Evolutionary conservation across 2,329 filamentous ascomycete species (phyloP), one percentile per base, ranked within the genome.

Genomic region (Talaromyces pinophilus): DNA sequence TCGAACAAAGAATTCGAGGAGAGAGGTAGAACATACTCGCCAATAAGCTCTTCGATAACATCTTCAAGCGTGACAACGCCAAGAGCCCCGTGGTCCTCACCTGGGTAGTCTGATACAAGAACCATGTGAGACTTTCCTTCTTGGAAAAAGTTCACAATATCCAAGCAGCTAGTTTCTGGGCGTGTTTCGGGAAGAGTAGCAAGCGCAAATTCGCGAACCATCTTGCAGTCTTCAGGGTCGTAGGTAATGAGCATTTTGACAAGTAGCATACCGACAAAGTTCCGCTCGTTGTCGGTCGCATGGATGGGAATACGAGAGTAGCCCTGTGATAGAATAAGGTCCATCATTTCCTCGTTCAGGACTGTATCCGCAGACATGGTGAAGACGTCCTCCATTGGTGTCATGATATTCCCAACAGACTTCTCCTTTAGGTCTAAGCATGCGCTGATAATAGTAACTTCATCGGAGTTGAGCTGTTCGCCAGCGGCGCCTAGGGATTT

Each of bases 61-160:
- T 99, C 95, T 77, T 99, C 95, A 1, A 99, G 82, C 0, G 95
- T 99, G 17, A 99, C 92, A 3, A 99, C 95, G 65, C 95, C 95
- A 13, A 97, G 83, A 5, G 93, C 93, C 55, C 95, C 95, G 73
- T 91, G 89, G 73, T 96, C 90, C 70, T 96, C 92, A n/a, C 94
- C 93, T 0, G 95, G 95, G 70, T 82, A 86, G 73, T 97, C 92
- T 0, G 94, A 97, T 8, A 98, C 95, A 33, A 99, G 83, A 0
- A 98, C 94, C 93, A 99, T 97, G 78, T 99, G 95, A 1, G 93
- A 97, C 78, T 99, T 99, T 73, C 95, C 95, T 82, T 99, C 95
- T 79, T 99, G 95, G 82, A 99, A 99, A 80, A 97, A 99, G 81
- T 99, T 99, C 81, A 99, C 92, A 73, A 99, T 98, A 77, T 99